Percentiles rank a stretch among this genome's conserved stretches.
Conservation (phyloP, 257 asterid species). For the Solanum chmielewskii region DNA sequence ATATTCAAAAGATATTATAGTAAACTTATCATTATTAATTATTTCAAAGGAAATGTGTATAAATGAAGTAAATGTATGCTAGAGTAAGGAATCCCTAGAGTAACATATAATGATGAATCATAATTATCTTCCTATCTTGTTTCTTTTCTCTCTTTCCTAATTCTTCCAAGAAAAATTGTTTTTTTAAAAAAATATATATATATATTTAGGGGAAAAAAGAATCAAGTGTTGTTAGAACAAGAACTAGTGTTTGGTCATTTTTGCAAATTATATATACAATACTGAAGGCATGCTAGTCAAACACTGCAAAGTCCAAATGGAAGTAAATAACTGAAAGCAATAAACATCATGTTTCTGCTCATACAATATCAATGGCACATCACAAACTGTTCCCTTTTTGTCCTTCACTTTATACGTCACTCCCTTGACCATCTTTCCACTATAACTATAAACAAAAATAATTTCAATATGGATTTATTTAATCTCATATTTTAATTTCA, state of each 20-base stretch:
- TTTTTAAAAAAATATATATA: no score
- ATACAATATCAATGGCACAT: neutral
- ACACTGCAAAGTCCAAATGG: neutral
- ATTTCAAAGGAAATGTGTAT: no score
- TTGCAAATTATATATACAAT: neutral
- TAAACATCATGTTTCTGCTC: neutral
- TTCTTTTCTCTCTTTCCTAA: neutral
- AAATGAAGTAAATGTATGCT: neutral
- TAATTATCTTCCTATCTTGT: neutral
- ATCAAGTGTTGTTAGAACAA: neutral
- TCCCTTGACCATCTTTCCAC: neutral
- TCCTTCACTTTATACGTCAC: neutral
- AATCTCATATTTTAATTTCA: no score
- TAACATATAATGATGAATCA: neutral
- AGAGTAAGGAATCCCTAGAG: neutral
- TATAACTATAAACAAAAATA: neutral
- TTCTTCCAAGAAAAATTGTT: neutral
- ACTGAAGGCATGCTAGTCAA: neutral
- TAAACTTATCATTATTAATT: no score
- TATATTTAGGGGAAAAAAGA: neutral
- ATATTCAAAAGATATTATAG: no score
- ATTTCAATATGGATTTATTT: no score
- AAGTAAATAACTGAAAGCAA: neutral
- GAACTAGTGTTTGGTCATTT: neutral
- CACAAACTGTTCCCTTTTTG: neutral